Conservation (phyloP, 805 yeast species). For the Pichia kluyveri region DNA sequence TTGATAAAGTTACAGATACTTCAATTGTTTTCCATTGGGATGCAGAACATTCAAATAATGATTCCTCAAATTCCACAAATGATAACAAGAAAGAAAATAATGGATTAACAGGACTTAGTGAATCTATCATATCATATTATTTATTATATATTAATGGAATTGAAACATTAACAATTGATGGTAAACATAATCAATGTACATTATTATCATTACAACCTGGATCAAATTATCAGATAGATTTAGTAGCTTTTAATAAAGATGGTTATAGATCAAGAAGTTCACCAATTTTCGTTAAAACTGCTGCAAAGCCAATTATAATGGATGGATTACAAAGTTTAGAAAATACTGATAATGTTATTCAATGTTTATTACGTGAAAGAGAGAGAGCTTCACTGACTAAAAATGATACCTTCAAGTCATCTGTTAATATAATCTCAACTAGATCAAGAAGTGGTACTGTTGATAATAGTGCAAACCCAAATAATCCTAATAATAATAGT, state of each 20-base stretch:
- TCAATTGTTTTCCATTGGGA: constrained; percentile 52
- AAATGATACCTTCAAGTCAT: constrained; percentile 21
- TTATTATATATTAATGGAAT: constrained; percentile 32
- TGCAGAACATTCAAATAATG: neutral
- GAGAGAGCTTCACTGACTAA: constrained; percentile 24
- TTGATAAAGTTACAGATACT: constrained; percentile 40
- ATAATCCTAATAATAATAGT: neutral
- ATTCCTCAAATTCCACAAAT: neutral
- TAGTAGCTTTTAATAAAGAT: constrained; percentile 32
- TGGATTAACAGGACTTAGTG: too few relatives aligned
- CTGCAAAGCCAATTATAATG: constrained; percentile 11
- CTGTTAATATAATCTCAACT: constrained; percentile 12
- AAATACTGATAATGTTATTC: constrained; percentile 31
- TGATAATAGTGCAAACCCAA: constrained; percentile 14
- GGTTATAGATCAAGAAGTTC: constrained; percentile 33
- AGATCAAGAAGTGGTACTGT: constrained; percentile 30
- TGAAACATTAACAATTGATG: constrained; percentile 27
- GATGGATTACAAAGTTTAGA: constrained; percentile 22
- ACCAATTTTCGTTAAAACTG: constrained; percentile 33
- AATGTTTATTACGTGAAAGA: constrained; percentile 25
- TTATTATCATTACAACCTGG: constrained; percentile 26
- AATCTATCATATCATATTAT: constrained; percentile 26
- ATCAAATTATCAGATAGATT: constrained; percentile 32
- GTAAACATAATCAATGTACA: constrained; percentile 28
- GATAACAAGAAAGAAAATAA: neutral